Conservation (phyloP, 2,329 filamentous ascomycete species). For the Pseudogymnoascus sp. region DNA sequence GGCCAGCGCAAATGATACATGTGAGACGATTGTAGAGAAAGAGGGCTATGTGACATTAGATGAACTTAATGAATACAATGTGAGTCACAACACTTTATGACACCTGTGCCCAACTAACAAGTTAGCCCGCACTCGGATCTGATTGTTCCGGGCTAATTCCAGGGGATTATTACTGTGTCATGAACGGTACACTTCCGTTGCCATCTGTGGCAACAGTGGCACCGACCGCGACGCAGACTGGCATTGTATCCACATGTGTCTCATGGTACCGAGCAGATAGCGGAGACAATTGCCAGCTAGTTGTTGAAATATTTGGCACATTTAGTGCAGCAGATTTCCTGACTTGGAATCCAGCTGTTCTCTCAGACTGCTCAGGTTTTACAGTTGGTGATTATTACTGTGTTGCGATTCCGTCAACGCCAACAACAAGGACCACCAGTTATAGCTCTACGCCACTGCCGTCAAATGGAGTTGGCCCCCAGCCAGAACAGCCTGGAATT, state of each 20-base stretch:
- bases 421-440: background rate
- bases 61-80: background rate
- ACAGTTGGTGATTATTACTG: background rate
- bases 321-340: background rate
- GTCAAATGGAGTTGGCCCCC: constrained; percentile 5
- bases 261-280: background rate
- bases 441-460: background rate
- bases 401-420: background rate
- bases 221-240: background rate
- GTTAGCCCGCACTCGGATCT: background rate
- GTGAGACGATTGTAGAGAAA: background rate
- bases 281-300: background rate
- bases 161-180: constrained; percentile 9
- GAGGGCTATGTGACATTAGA: background rate
- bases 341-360: background rate
- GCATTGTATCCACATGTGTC: background rate
- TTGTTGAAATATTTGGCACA: background rate
- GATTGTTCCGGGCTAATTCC: background rate
- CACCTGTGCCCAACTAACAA: background rate
- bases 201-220: background rate
- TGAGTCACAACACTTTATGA: background rate
- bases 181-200: background rate
- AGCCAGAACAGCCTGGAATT: constrained; percentile 6
- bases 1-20: background rate
- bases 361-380: background rate